These are phyloP conservation scores for Furculomyces boomerangus DNA, from an alignment of 371 early-diverging fungal species.

Conservation along the genomic window DNA sequence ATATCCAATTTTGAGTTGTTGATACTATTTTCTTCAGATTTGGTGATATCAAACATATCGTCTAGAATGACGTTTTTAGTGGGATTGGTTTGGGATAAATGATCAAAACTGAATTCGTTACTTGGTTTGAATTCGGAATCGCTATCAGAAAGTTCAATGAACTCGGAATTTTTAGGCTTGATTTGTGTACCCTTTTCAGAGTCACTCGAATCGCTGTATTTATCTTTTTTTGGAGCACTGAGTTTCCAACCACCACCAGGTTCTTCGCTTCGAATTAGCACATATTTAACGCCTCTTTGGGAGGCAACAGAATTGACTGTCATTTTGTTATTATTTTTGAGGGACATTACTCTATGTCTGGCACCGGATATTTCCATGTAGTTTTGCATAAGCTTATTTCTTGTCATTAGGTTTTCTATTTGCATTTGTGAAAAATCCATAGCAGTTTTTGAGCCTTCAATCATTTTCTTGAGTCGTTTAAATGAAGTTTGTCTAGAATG, in stretches of 20 bases:
- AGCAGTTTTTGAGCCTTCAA: conserved; percentile 40
- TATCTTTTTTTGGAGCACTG: conserved; percentile 6
- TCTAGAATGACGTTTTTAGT: too few relatives aligned
- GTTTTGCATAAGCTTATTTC: conserved; percentile 75
- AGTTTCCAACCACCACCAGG: conserved; percentile 50
- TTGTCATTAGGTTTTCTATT: conserved; percentile 59
- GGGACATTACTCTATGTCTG: conserved; percentile 11
- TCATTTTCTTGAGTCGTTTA: conserved; percentile 54
- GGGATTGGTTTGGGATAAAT: too few relatives aligned
- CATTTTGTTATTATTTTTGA: conserved; percentile 1
- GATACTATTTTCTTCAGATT: too few relatives aligned
- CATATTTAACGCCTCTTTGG: conserved; percentile 59
- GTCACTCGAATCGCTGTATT: background rate
- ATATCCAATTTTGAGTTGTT: too few relatives aligned
- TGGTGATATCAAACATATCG: too few relatives aligned
- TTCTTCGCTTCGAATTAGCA: conserved; percentile 67
- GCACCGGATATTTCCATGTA: conserved; percentile 40
- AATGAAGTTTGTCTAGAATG: conserved; percentile 65
- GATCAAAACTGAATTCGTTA: too few relatives aligned
- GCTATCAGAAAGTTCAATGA: too few relatives aligned
- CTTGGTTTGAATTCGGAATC: too few relatives aligned
- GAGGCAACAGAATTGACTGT: conserved; percentile 41
- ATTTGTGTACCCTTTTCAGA: background rate
- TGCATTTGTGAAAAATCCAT: conserved; percentile 82
- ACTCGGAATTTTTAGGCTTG: background rate